Conservation (phyloP, 495 filamentous ascomycete species). For the Tirmania nivea region DNA sequence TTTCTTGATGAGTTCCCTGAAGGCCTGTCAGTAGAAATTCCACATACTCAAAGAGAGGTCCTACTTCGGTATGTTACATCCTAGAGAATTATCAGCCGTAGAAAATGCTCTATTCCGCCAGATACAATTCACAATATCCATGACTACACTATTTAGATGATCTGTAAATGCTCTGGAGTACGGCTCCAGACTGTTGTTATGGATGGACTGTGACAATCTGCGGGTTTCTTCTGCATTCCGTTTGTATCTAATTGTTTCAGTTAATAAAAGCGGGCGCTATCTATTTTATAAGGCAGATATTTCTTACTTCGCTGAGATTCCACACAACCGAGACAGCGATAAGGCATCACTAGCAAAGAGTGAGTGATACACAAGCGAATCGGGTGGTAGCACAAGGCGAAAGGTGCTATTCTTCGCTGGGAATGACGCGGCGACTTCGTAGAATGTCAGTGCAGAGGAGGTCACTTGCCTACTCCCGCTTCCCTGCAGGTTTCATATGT, state of each 20-base stretch:
- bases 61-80: not conserved
- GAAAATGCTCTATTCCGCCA: not conserved
- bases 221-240: not conserved
- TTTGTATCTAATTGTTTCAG: not conserved
- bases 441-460: constrained; percentile 41
- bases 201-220: not conserved
- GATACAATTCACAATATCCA: not conserved
- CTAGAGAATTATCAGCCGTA: not conserved
- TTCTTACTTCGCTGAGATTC: constrained; percentile 29
- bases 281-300: not conserved
- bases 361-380: constrained; percentile 46
- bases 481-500: constrained; percentile 1
- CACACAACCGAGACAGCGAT: constrained; percentile 48
- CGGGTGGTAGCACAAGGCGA: constrained; percentile 40
- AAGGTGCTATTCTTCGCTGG: constrained; percentile 17
- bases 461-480: constrained; percentile 2
- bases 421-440: constrained; percentile 31
- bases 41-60: not conserved
- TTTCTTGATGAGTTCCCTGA: not conserved
- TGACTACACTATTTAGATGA: not conserved
- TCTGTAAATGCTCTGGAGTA: not conserved
- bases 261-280: not conserved
- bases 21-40: too few species aligned
- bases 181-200: not conserved
- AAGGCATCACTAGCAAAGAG: constrained; percentile 39